These are phyloP conservation scores for Ascochyta fabae DNA, from an alignment of 2,329 filamentous ascomycete genomes.

Conservation along the genomic window DNA sequence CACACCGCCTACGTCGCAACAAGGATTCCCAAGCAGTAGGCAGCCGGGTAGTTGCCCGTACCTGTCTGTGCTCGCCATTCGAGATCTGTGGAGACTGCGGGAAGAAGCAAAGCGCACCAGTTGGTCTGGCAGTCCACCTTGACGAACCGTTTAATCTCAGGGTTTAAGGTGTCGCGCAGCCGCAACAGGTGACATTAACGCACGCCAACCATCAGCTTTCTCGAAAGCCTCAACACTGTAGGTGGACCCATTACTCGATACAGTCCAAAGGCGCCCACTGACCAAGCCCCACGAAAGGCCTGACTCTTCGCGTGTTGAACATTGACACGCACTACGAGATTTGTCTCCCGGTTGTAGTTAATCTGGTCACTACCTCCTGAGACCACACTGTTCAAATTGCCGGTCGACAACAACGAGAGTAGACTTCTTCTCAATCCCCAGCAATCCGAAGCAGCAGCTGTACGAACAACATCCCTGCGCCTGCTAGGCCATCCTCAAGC, in stretches of 20 bases:
- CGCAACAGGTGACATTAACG: slow-evolving; percentile 34
- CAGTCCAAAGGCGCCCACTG: slow-evolving; percentile 15
- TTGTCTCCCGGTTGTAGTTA: slow-evolving; percentile 26
- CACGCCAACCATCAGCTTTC: slow-evolving; percentile 19
- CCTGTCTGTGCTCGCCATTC: slow-evolving; percentile 46
- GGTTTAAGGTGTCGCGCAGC: slow-evolving; percentile 44
- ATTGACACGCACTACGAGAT: slow-evolving; percentile 26
- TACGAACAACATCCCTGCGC: slow-evolving; percentile 45
- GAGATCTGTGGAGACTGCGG: slow-evolving; percentile 48
- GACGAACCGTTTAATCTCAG: slow-evolving; percentile 40
- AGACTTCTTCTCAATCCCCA: slow-evolving; percentile 30
- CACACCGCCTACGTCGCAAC: slow-evolving; percentile 42
- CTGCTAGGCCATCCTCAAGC: slow-evolving; percentile 48
- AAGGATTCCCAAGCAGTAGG: slow-evolving; percentile 33
- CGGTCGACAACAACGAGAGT: slow-evolving; percentile 13
- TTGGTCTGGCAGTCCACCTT: slow-evolving; percentile 33
- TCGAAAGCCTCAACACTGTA: slow-evolving; percentile 17
- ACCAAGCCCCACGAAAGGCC: slow-evolving; percentile 25
- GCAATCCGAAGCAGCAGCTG: slow-evolving; percentile 46
- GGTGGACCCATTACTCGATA: slow-evolving; percentile 16
- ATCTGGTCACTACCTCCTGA: slow-evolving; percentile 21
- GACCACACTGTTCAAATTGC: slow-evolving; percentile 12
- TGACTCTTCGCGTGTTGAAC: slow-evolving; percentile 24
- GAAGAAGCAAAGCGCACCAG: slow-evolving; percentile 47
- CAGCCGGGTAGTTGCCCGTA: slow-evolving; percentile 30